Conservation (phyloP, 164 flowering plant species). For the Tinospora cordifolia region DNA sequence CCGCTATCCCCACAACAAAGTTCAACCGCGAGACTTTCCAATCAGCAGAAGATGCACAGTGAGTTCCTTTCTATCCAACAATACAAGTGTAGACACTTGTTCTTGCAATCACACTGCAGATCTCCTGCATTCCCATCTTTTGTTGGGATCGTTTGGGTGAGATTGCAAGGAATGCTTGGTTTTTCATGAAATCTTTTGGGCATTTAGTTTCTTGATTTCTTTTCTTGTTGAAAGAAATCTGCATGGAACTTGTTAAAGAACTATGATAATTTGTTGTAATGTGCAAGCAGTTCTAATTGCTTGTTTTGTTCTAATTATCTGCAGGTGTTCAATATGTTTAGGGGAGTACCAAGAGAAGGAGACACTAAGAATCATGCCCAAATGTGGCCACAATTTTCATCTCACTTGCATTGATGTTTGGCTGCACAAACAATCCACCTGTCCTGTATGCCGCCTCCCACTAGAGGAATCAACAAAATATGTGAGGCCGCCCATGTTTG, state of each 20-base stretch:
- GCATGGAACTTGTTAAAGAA: no score
- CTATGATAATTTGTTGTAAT: no score
- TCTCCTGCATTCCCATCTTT: no score
- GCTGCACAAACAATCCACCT: constrained; percentile 67
- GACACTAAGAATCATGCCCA: constrained; percentile 64
- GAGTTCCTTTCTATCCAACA: constrained; percentile 46
- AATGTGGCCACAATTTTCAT: constrained; percentile 73
- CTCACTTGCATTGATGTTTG: constrained; percentile 68
- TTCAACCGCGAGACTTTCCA: constrained; percentile 50
- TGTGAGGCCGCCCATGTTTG: constrained; percentile 17
- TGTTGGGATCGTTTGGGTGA: no score
- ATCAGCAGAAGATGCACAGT: constrained; percentile 71
- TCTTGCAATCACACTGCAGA: no score
- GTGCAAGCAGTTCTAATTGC: background rate
- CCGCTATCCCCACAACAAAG: constrained; percentile 66
- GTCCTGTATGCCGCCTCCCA: constrained; percentile 68
- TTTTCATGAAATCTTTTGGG: background rate
- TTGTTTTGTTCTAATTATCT: background rate
- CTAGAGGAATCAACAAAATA: constrained; percentile 37
- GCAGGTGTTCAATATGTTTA: constrained; percentile 71
- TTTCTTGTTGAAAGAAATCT: background rate
- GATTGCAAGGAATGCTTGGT: background rate
- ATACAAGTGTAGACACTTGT: no score
- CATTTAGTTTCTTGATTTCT: background rate
- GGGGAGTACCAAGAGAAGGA: constrained; percentile 76